Base-by-base conservation (phyloP, 306 rosid species). In the Quercus berberidifolia region DNA sequence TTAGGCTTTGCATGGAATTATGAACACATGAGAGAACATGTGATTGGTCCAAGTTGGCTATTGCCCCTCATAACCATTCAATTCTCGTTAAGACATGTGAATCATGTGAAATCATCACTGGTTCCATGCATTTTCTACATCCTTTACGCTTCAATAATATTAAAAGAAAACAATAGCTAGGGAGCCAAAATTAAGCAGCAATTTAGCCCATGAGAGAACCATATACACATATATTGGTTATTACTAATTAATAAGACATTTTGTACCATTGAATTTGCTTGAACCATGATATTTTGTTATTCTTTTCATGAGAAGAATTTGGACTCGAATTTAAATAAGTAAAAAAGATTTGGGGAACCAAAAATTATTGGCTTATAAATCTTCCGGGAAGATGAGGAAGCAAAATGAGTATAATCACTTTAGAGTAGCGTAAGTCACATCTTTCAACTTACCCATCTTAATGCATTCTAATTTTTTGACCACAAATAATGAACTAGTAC, bases 21-120 rank as follows among this genome's bases (percentile, higher is more conserved):
- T 43, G 76, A 31, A 68, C 13, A 60, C 86, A 74, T 17, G 43
- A 73, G 46, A 79, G 72, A 82, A 82, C 86, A 78, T 74, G 85
- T 82, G 82, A 82, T n/a, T 38, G 65, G 75, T 43, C 67, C 85
- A 77, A 43, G 79, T 77, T 76, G 63, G 78, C 74, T 64, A 51
- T 73, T 77, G 71, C 79, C 35, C 21, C 69, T 35, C 54, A 0
- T 21, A n/a, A 58, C 14, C 64, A 21, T 58, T 8, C 28, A 8
- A 58, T 21, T 10, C 63, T 7, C 0, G 11, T 6, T 20, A 57
- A 12, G 5, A 77, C 31, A 78, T 54, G 64, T 3, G 67, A 14
- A 54, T 43, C 65, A 79, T 23, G 80, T 80, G 77, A 77, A 68
- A 67, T 76, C 82, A 74, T 77, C 59, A 78, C 25, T 28, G 28